phyloP scores from a whole-genome alignment of 179 eudicot species.

The Silene vulgaris region DNA sequence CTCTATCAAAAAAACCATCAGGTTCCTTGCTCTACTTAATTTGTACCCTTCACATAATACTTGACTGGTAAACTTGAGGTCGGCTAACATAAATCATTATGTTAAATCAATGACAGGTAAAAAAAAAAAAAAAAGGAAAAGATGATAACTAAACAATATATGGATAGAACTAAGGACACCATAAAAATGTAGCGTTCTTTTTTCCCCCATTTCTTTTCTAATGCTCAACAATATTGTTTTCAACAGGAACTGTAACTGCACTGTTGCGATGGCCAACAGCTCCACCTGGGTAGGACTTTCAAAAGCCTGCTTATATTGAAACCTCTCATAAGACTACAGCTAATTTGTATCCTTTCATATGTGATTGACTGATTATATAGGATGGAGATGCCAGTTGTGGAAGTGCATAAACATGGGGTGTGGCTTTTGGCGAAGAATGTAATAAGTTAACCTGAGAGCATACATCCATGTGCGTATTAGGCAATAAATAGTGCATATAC shows the following conservation, averaged over 20 bases:
- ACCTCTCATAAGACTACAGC: slow-evolving; percentile 12
- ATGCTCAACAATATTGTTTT: slow-evolving; percentile 11
- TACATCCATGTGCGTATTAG: slow-evolving; percentile 38
- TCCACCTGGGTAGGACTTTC: slow-evolving; percentile 64
- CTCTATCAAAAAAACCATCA: slow-evolving; percentile 58
- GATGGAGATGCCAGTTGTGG: slow-evolving; percentile 98
- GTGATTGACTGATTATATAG: slow-evolving; percentile 35
- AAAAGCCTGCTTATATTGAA: slow-evolving; percentile 12
- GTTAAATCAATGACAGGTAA: neutral
- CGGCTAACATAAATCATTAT: neutral
- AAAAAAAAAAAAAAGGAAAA: neutral
- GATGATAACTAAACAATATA: neutral
- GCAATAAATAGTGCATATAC: slow-evolving; percentile 20
- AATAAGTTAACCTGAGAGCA: slow-evolving; percentile 52
- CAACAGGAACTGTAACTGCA: slow-evolving; percentile 65
- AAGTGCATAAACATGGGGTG: slow-evolving; percentile 74
- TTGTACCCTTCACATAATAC: neutral
- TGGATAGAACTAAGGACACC: neutral
- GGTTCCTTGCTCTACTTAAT: slow-evolving; percentile 32
- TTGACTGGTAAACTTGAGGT: neutral
- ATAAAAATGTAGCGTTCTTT: too few species aligned
- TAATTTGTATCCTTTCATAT: slow-evolving; percentile 7
- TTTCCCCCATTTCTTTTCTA: slow-evolving; percentile 1
- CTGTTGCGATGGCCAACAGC: slow-evolving; percentile 96
- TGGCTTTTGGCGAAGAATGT: slow-evolving; percentile 96